Base-by-base conservation (phyloP, 768 basidiomycete genomes). In the Agaricus sinodeliciosus region DNA sequence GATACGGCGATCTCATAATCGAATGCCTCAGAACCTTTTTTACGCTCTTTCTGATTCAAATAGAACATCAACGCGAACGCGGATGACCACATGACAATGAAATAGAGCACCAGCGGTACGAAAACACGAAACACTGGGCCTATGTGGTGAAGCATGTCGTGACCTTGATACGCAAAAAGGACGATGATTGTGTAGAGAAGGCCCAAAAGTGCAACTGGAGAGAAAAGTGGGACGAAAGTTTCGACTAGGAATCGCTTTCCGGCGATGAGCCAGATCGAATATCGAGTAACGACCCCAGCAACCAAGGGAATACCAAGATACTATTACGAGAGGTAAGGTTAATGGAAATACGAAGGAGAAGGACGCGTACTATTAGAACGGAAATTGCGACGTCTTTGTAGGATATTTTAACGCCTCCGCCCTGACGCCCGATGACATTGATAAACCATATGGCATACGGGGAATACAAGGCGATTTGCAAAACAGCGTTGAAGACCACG, bases 301-400 rank as follows among this genome's bases (percentile, higher is more conserved):
- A 67, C 74, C 2, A 93, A 74, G 1, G 90, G 91, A 31, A 93
- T 92, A 4, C 90, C 91, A 43, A 92, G 79, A 65, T 90, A 91
- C 85, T 87, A 61, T 27, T 31, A 31, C 31, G 31, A 31, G 31
- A 31, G 11, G 11, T 31, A 90, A 82, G 41, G 91, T 12, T 9
- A 39, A 39, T 39, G 15, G 11, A 11, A 7, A 11, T 8, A 31
- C 11, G 31, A 31, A 7, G 11, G 31, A 31, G 11, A 13, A n/a
- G 4, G 2, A 39, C 2, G 12, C 37, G 16, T n/a, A 39, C 37
- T 15, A 39, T 86, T 31, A 84, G 69, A 11, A 90, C 85, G 1
- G 80, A 82, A 27, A 85, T 77, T 0, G 84, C 82, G 8, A 82
- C 82, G 16, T 73, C 59, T 3, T 74, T 72, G 52, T 90, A 88